Conservation (phyloP, 2,329 filamentous ascomycete species). For the Aspergillus sp. region DNA sequence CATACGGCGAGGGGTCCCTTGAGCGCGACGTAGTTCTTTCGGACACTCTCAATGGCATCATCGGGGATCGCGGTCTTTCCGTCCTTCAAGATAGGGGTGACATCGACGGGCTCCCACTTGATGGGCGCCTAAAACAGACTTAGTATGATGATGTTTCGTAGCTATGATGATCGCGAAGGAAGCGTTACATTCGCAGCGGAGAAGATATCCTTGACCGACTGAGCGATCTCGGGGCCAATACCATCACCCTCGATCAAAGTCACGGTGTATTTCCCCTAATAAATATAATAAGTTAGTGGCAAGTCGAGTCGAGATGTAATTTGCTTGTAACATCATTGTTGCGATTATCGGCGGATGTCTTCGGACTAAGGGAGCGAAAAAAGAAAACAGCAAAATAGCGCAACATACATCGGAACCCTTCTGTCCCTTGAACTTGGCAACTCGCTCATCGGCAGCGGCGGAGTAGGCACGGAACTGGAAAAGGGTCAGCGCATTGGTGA, state of each 20-base stretch:
- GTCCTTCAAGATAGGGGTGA: slow-evolving; percentile 89
- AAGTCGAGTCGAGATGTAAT: slow-evolving; percentile 5
- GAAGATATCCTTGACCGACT: slow-evolving; percentile 99
- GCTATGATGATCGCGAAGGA: slow-evolving; percentile 6
- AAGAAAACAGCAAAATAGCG: slow-evolving; percentile 31
- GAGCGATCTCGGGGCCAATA: slow-evolving; percentile 96
- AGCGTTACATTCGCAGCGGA: slow-evolving; percentile 78
- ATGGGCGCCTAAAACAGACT: slow-evolving; percentile 71
- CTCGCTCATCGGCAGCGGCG: slow-evolving; percentile 63
- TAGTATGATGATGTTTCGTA: slow-evolving; percentile 29
- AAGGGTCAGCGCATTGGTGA: slow-evolving; percentile 24
- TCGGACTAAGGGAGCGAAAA: slow-evolving; percentile 34
- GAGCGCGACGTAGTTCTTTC: slow-evolving; percentile 93
- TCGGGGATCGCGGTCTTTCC: slow-evolving; percentile 95
- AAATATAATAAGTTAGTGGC: slow-evolving; percentile 23
- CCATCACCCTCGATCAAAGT: slow-evolving; percentile 98
- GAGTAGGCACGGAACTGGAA: slow-evolving; percentile 65
- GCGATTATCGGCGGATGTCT: slow-evolving; percentile 27
- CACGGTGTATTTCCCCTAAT: slow-evolving; percentile 90
- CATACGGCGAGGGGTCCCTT: slow-evolving; percentile 95
- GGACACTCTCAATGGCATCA: slow-evolving; percentile 89
- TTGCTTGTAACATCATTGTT: slow-evolving; percentile 5
- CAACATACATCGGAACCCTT: slow-evolving; percentile 82
- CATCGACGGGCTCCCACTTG: slow-evolving; percentile 96
- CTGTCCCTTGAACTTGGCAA: slow-evolving; percentile 91